phyloP scores from a whole-genome alignment of 2,329 filamentous ascomycete genomes.

The Fusarium sororula region DNA sequence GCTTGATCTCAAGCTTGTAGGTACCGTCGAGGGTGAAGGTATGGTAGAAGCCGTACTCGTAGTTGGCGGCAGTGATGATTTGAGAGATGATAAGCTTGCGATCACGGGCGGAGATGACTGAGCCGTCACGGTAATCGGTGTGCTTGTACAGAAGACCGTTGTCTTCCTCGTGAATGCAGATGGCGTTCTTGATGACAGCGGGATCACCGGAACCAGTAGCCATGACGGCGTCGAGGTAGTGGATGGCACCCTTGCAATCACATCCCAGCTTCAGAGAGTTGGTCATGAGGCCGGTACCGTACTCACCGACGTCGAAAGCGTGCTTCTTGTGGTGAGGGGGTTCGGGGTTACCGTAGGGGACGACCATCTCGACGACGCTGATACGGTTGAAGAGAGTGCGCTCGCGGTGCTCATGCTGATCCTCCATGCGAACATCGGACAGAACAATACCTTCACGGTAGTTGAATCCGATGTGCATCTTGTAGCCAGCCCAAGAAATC shows the following conservation, averaged over 20 bases:
- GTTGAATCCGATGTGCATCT: conserved; percentile 77
- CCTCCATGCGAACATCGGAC: conserved; percentile 74
- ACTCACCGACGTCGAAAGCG: conserved; percentile 83
- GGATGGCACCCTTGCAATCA: conserved; percentile 90
- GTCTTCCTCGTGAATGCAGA: conserved; percentile 79
- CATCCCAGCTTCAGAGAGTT: conserved; percentile 82
- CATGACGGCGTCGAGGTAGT: conserved; percentile 90
- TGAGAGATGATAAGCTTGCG: conserved; percentile 70
- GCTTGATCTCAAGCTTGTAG: conserved; percentile 67
- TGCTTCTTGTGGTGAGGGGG: conserved; percentile 84
- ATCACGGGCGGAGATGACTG: conserved; percentile 65
- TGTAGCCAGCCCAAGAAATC: conserved; percentile 71
- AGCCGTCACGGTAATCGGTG: conserved; percentile 67
- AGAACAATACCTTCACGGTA: conserved; percentile 75
- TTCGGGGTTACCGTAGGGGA: conserved; percentile 81
- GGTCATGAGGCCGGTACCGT: conserved; percentile 85
- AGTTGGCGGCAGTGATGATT: conserved; percentile 73
- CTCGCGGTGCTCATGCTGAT: conserved; percentile 49
- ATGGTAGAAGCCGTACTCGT: conserved; percentile 63
- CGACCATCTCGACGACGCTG: conserved; percentile 75
- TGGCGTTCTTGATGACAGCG: conserved; percentile 88
- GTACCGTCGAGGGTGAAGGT: conserved; percentile 67
- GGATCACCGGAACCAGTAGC: conserved; percentile 82
- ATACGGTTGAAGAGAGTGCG: conserved; percentile 74
- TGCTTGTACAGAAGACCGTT: conserved; percentile 72